Evolutionary conservation across 192 early-diverging fungal species (phyloP), one percentile per base, ranked within the genome.

Genomic region (Funneliformis geosporum): DNA sequence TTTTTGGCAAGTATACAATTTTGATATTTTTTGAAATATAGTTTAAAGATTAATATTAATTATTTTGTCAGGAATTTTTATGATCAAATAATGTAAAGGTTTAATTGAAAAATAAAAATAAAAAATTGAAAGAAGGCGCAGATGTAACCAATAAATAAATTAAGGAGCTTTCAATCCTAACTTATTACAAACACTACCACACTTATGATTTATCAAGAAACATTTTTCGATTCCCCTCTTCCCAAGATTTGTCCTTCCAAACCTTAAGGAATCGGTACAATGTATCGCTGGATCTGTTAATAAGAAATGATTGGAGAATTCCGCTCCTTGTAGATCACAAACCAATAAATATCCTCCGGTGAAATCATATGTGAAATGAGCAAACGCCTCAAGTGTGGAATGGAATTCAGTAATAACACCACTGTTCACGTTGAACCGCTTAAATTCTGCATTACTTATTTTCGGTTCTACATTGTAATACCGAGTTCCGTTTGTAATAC

Each of bases 231-330:
- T 76, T 16, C 60, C 75, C n/a, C 42, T 64, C 8, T 64, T 39
- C 5, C 75, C 75, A 21, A 76, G 60, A 46, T 76, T 76, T 64
- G 75, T 76, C 27, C 25, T 62, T 14, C 75, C 60, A 14, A 76
- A 76, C 12, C 60, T 76, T 42, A 76, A 64, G 12, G 16, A 33
- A 38, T 76, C n/a, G 7, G 11, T 25, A 12, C 75, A 76, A 42
- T 76, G 75, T 76, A 76, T 76, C 14, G 75, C 75, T 40, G 75
- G 60, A 27, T 76, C 75, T 16, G 75, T 76, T 76, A 76, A 23
- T 18, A 76, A 62, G 8, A 76, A 76, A 7, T 40, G 59, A 43
- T 65, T n/a, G 0, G 16, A 1, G 21, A 62, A 38, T 46, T 76
- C 75, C 10, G 44, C 23, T 62, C 75, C 75, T 76, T 76, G 75